phyloP scores from a whole-genome alignment of 2,329 filamentous ascomycete species.

The Polytolypa hystricis region DNA sequence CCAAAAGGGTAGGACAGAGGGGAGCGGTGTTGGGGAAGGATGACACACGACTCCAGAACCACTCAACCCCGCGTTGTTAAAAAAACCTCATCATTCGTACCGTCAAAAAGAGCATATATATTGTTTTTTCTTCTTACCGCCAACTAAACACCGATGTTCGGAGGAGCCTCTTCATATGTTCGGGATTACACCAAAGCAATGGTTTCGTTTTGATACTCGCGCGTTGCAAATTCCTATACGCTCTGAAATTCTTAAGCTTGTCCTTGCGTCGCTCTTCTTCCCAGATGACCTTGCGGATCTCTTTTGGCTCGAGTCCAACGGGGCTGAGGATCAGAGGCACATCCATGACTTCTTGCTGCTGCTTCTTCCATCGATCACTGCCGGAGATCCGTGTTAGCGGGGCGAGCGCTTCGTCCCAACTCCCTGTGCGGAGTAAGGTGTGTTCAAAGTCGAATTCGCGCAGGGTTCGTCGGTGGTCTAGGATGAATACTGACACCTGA shows the following conservation, averaged over 20 bases:
- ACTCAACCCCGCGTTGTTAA: too few relatives aligned
- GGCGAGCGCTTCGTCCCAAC: conserved; percentile 73
- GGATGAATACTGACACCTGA: conserved; percentile 60
- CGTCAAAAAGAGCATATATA: too few relatives aligned
- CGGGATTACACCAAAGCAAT: conserved; percentile 19
- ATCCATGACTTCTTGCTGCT: conserved; percentile 28
- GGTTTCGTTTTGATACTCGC: conserved; percentile 18
- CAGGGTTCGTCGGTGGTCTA: conserved; percentile 55
- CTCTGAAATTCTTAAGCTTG: conserved; percentile 8
- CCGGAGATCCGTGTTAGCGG: conserved; percentile 44
- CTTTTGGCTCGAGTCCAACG: conserved; percentile 13
- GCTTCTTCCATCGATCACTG: conserved; percentile 28
- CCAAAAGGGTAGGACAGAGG: too few relatives aligned
- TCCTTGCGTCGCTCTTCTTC: conserved; percentile 15
- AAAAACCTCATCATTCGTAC: too few relatives aligned
- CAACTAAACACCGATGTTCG: conserved; percentile 15
- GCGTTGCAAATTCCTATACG: conserved; percentile 15
- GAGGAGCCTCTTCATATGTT: conserved; percentile 24
- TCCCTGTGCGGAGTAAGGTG: conserved; percentile 57
- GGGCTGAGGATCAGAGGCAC: conserved; percentile 29
- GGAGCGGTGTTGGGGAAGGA: too few relatives aligned
- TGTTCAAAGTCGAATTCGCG: conserved; percentile 72
- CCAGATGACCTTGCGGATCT: conserved; percentile 19
- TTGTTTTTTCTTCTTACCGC: conserved; percentile 6
- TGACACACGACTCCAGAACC: too few relatives aligned